phyloP scores from a whole-genome alignment of 257 asterid genomes.

The Scutellaria minor region DNA sequence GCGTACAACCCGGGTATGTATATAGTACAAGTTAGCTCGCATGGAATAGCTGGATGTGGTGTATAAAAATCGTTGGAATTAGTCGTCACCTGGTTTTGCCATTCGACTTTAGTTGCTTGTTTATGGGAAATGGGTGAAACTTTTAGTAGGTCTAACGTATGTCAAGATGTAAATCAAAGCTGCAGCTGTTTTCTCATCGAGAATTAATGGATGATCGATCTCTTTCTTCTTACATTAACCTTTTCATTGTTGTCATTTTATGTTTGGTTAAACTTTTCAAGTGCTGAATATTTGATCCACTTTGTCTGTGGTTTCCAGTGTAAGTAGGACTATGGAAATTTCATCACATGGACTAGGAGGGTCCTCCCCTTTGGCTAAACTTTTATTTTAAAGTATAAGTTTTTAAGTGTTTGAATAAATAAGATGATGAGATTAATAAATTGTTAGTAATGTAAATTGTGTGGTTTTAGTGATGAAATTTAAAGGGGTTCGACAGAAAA shows the following conservation, averaged over 20 bases:
- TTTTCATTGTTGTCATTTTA: neutral
- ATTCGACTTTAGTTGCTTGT: conserved; percentile 34
- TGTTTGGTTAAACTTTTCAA: neutral
- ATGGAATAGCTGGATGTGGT: conserved; percentile 50
- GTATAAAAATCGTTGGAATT: conserved; percentile 34
- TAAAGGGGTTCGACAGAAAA: no score
- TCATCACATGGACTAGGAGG: neutral
- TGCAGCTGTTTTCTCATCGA: conserved; percentile 32
- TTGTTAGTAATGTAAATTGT: no score
- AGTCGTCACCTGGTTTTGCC: conserved; percentile 16
- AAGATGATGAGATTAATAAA: no score
- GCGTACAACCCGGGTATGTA: conserved; percentile 48
- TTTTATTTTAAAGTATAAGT: no score
- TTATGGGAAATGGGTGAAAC: conserved; percentile 38
- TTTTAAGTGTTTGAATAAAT: no score
- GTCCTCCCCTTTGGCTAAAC: no score
- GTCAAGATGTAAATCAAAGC: conserved; percentile 44
- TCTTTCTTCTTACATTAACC: conserved; percentile 27
- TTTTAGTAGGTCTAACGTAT: conserved; percentile 38
- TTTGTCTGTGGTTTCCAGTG: neutral
- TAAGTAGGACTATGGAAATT: neutral
- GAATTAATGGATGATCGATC: conserved; percentile 33
- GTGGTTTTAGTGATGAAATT: no score
- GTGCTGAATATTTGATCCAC: conserved; percentile 1
- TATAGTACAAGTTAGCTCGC: conserved; percentile 44